Evolutionary conservation across 139 green algal genomes (phyloP), one percentile per base, ranked within the genome.

Genomic region (Deuterostichococcus epilithicus): DNA sequence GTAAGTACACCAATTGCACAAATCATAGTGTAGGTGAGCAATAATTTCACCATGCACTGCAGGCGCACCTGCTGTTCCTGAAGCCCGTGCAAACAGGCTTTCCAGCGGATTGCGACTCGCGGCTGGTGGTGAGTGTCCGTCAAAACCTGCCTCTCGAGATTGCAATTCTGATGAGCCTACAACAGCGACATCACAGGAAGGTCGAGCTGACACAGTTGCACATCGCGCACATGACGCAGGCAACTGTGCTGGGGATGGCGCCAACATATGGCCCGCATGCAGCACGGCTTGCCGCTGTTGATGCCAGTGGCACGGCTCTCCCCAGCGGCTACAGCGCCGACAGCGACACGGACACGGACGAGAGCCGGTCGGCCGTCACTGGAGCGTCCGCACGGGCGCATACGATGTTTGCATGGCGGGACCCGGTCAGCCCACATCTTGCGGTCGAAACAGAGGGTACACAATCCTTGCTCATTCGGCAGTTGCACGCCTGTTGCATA

Each of bases 1-100:
- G 8, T 26, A 70, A 70, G n/a, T n/a, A n/a, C n/a, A n/a, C n/a
- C n/a, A n/a, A n/a, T n/a, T n/a, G n/a, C n/a, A n/a, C n/a, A n/a
- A n/a, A n/a, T n/a, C n/a, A n/a, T n/a, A n/a, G n/a, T n/a, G n/a
- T n/a, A n/a, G n/a, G n/a, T n/a, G n/a, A n/a, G n/a, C n/a, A n/a
- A n/a, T n/a, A n/a, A n/a, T n/a, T n/a, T n/a, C n/a, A n/a, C n/a
- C n/a, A n/a, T n/a, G n/a, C n/a, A 5, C 5, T 77, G 75, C 84
- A 95, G 92, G 76, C 84, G 20, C 70, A 73, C 1, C 32, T 96
- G 6, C 73, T 91, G 18, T 99, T 96, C 81, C 45, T 98, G 5
- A 99, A 99, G 80, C 96, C 96, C 0, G 90, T 98, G 0, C 96
- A 99, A 79, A 99, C 96, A 3, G 95, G 95, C 10, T 99, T 92